Evolutionary conservation across 208 protist genomes (phyloP), one percentile per base, ranked within the genome.

Genomic region (Crithidia acanthocephali): DNA sequence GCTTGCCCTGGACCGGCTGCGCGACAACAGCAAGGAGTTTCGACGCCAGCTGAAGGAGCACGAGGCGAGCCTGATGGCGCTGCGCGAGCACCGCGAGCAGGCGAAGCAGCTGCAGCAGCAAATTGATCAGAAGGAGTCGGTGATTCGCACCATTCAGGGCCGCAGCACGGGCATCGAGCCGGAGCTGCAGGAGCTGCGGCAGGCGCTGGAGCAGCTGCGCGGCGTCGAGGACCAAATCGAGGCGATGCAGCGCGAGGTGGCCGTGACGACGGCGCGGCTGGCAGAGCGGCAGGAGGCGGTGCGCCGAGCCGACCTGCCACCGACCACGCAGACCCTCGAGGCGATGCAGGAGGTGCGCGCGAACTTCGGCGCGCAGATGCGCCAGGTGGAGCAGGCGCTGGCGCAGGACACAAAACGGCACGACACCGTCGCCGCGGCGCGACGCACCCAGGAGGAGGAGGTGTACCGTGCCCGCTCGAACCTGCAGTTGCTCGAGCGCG

Each of bases 11-110:
- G 93, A 98, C 25, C 66, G 92, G 28, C 68, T 97, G 35, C 80
- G 89, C 22, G 89, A 97, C 60, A 92, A 92, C 59, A 86, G 85
- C 74, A 95, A 97, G 51, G 90, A 95, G 68, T 83, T 93, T n/a
- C 75, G 88, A 16, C 75, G 81, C 5, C 84, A 96, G 66, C 79
- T 89, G 52, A 94, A 95, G 67, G 89, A 98, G 66, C 86, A 94
- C 71, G 90, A 95, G 74, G 74, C 70, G 16, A 88, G 63, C 53
- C 76, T 94, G 30, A 80, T 95, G 77, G 79, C 86, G 47, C 74
- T 95, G 27, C 86, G 85, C 16, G 87, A 95, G 60, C 90, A 97
- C 75, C 69, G 86, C 62, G 87, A 91, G 53, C 87, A 94, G 75
- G 89, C 92, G 25, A 74, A 80, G 66, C 77, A 84, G 64, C 79